These are phyloP conservation scores for Salix purpurea DNA, from an alignment of 345 rosid species.

Conservation along the genomic window DNA sequence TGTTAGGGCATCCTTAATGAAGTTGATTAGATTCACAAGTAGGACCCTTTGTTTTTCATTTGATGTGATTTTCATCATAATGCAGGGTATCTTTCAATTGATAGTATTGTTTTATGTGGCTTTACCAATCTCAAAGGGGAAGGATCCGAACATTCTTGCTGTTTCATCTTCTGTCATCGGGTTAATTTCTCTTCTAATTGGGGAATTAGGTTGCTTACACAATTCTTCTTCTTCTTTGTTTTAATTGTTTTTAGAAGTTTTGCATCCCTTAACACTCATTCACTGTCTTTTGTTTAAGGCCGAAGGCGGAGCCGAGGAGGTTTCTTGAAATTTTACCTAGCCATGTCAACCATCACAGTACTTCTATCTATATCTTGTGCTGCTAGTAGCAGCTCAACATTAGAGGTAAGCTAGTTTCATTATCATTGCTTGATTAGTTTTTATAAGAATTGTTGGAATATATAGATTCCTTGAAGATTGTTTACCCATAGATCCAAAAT, in stretches of 20 bases:
- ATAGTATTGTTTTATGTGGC: constrained; percentile 29
- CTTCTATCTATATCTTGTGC: constrained; percentile 17
- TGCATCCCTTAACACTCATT: constrained; percentile 4
- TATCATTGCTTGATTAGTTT: not conserved
- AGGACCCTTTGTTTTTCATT: not conserved
- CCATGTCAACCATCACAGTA: too few relatives aligned
- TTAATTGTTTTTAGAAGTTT: not conserved
- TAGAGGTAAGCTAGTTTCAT: constrained; percentile 34
- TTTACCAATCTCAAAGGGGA: constrained; percentile 18
- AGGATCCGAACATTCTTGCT: constrained; percentile 11
- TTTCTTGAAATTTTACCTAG: too few relatives aligned
- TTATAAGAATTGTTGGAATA: not conserved
- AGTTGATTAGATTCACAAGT: not conserved
- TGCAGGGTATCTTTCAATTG: constrained; percentile 45
- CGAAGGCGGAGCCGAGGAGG: too few relatives aligned
- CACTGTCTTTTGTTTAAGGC: constrained; percentile 30
- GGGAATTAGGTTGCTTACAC: constrained; percentile 49
- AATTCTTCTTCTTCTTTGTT: constrained; percentile 1
- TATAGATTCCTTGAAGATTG: not conserved
- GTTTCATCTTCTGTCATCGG: constrained; percentile 41
- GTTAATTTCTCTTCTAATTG: constrained; percentile 42
- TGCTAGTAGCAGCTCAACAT: constrained; percentile 29
- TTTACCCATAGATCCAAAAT: not conserved
- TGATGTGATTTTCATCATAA: not conserved
- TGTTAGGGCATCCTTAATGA: not conserved